These are phyloP conservation scores for Stereum hirsutum DNA, from an alignment of 1,284 basidiomycete species.

Conservation along the genomic window DNA sequence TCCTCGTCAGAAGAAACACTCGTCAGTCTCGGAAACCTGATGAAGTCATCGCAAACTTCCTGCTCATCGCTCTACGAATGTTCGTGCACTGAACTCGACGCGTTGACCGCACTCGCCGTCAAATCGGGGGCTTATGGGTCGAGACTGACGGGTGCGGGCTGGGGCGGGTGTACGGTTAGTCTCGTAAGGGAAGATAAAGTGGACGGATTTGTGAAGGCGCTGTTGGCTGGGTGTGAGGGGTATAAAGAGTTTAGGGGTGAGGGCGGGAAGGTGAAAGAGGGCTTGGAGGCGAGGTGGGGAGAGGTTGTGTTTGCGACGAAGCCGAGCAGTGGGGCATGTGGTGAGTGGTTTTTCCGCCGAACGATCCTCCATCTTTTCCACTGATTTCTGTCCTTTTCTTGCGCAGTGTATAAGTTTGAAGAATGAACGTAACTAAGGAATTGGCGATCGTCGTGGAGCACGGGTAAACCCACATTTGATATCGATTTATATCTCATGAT, in stretches of 20 bases:
- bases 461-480: no score
- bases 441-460: no score
- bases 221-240: conserved; percentile 18
- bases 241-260: not conserved
- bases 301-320: conserved; percentile 1
- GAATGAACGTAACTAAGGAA: no score
- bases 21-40: conserved; percentile 54
- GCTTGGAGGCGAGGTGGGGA: not conserved
- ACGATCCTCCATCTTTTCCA: not conserved
- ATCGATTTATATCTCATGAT: no score
- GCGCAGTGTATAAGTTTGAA: not conserved
- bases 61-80: conserved; percentile 68
- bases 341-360: not conserved
- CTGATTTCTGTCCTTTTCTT: not conserved
- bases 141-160: conserved; percentile 80
- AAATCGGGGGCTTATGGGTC: conserved; percentile 71
- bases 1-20: conserved; percentile 19
- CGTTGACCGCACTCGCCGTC: conserved; percentile 51
- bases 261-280: not conserved
- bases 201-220: conserved; percentile 53
- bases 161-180: conserved; percentile 86
- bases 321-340: not conserved
- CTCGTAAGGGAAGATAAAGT: conserved; percentile 67
- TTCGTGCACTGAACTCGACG: conserved; percentile 72
- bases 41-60: conserved; percentile 71